These are phyloP conservation scores for Xylariomycetidae sp. DNA, from an alignment of 2,329 filamentous ascomycete species.

Conservation along the genomic window DNA sequence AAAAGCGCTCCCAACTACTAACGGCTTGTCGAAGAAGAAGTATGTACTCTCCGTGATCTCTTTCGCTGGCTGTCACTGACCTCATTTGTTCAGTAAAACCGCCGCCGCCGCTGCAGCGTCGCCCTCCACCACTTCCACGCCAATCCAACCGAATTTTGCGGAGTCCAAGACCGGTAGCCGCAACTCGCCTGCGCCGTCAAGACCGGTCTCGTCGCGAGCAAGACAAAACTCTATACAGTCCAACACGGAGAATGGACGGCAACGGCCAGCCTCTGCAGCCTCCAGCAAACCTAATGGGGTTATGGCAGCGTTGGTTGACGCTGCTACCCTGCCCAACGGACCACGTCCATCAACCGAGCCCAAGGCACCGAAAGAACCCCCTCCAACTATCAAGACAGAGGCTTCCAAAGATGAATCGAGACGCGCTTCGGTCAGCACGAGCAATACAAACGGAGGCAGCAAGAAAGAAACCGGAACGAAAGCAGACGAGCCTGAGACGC, in stretches of 20 bases:
- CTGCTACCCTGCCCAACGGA: constrained; percentile 23
- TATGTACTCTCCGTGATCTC: constrained; percentile 33
- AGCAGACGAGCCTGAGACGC: constrained; percentile 41
- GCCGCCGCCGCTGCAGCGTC: constrained; percentile 49
- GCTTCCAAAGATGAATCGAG: constrained; percentile 26
- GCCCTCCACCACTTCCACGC: constrained; percentile 68
- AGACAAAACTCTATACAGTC: constrained; percentile 69
- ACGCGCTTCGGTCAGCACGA: constrained; percentile 19
- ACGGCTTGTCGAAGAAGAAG: constrained; percentile 75
- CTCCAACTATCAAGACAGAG: constrained; percentile 31
- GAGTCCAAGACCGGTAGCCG: constrained; percentile 49
- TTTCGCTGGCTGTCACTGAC: constrained; percentile 9
- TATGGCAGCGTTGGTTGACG: constrained; percentile 33
- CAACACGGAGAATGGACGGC: constrained; percentile 46
- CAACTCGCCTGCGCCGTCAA: constrained; percentile 55
- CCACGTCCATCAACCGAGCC: constrained; percentile 35
- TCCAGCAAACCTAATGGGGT: constrained; percentile 55
- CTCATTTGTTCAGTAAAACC: constrained; percentile 20
- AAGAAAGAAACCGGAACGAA: constrained; percentile 39
- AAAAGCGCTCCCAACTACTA: constrained; percentile 59
- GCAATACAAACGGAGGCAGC: constrained; percentile 21
- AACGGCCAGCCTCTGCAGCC: constrained; percentile 52
- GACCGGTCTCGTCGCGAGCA: constrained; percentile 63
- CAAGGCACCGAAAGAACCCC: constrained; percentile 46
- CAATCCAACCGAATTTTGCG: constrained; percentile 62